A percentile compares a stretch with the other conserved stretches of the same genome.
Conservation (phyloP, 768 basidiomycete species). For the Russula vinacea region DNA sequence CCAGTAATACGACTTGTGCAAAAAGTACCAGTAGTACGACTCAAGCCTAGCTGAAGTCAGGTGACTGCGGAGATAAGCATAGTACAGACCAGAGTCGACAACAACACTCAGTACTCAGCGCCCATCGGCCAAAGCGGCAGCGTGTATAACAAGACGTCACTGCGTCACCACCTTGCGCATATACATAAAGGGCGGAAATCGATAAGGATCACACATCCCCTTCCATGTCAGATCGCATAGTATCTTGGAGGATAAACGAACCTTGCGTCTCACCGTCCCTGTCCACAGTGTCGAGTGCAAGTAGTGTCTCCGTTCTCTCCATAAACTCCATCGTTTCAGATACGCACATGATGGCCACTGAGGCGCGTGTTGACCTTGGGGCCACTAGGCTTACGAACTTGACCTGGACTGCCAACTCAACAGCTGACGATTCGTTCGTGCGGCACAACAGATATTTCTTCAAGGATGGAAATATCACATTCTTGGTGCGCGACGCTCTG, state of each 20-base stretch:
- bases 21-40: too few relatives aligned
- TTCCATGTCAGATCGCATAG: background rate
- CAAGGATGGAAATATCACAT: conserved; percentile 27
- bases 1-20: too few relatives aligned
- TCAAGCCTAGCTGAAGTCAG: too few relatives aligned
- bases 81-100: too few relatives aligned
- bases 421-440: conserved; percentile 4
- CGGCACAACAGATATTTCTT: conserved; percentile 18
- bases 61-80: too few relatives aligned
- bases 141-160: too few relatives aligned
- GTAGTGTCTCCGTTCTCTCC: conserved; percentile 4
- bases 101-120: too few relatives aligned
- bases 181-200: background rate
- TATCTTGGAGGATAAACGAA: background rate
- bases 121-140: too few relatives aligned
- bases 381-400: background rate
- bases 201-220: background rate
- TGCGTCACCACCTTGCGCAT: too few relatives aligned
- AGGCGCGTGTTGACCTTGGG: background rate
- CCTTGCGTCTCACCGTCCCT: background rate
- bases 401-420: background rate
- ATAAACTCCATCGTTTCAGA: conserved; percentile 4
- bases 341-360: background rate
- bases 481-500: conserved; percentile 15
- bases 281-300: conserved; percentile 4